These are phyloP conservation scores for Stereocaulon alpinum DNA, from an alignment of 495 filamentous ascomycete genomes.

Conservation along the genomic window DNA sequence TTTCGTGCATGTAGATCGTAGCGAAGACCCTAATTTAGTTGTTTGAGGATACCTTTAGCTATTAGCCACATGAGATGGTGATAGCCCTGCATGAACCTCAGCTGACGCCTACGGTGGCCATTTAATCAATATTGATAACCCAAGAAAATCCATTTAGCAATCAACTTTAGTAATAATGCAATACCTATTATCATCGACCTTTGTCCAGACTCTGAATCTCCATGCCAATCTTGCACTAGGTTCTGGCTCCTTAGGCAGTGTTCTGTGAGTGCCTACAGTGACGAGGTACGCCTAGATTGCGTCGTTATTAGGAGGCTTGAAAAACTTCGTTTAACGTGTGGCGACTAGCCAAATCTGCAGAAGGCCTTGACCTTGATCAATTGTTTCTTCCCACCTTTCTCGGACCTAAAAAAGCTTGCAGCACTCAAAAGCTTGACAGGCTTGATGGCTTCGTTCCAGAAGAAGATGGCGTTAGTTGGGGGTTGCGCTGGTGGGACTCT, in stretches of 20 bases:
- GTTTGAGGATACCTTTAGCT: neutral
- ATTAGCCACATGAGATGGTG: neutral
- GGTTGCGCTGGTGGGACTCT: neutral
- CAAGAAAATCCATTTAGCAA: neutral
- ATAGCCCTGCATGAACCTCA: slow-evolving; percentile 9
- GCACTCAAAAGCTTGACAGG: neutral
- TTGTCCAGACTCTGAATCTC: no score
- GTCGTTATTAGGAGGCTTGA: no score
- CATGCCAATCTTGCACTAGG: no score
- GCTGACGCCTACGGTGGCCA: neutral
- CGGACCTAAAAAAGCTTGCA: neutral
- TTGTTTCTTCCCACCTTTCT: no score
- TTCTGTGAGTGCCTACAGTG: no score
- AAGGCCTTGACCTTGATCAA: no score
- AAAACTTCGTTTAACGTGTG: no score
- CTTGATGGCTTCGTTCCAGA: neutral
- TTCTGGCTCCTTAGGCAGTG: no score
- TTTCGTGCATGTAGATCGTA: slow-evolving; percentile 12
- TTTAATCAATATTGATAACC: slow-evolving; percentile 1
- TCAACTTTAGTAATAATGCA: slow-evolving; percentile 2
- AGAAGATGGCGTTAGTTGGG: neutral
- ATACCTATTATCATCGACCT: neutral
- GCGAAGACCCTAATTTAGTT: slow-evolving; percentile 4
- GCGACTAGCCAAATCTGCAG: no score
- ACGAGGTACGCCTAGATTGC: no score